Evolutionary conservation across 2,329 filamentous ascomycete species (phyloP).

Genomic region (Ophiostoma ulmi): DNA sequence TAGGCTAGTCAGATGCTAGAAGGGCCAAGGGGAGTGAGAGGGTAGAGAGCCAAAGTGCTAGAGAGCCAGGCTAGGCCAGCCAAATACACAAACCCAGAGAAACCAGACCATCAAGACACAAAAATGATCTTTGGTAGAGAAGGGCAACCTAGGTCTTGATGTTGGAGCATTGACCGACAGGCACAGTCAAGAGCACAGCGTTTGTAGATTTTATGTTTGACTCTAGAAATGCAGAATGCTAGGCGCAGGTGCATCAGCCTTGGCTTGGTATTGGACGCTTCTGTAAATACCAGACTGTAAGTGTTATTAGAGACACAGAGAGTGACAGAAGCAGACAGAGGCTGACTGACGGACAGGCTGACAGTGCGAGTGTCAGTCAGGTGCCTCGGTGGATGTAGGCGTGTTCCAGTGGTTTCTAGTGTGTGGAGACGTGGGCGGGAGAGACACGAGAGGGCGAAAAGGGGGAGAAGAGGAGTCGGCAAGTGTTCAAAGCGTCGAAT

Average conservation of each 20-base stretch:
- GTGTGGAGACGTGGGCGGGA: constrained; percentile 17
- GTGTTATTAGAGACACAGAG: neutral
- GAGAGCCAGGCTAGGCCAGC: neutral
- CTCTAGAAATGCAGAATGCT: neutral
- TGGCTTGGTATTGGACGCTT: neutral
- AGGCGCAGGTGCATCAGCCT: neutral
- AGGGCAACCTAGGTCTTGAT: neutral
- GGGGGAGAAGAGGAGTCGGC: constrained; percentile 13
- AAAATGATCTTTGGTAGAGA: neutral
- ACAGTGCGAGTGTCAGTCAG: neutral
- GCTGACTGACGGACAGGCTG: neutral
- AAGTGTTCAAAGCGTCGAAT: neutral
- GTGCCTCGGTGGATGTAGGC: neutral
- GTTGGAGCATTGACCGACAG: neutral
- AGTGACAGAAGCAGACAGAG: neutral
- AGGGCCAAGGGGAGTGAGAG: neutral
- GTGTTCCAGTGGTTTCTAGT: constrained; percentile 7
- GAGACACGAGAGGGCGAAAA: constrained; percentile 16
- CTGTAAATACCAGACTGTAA: neutral
- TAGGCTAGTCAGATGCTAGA: neutral
- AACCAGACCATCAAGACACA: neutral
- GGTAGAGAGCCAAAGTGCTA: neutral
- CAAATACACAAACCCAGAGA: neutral
- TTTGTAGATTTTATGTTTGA: neutral
- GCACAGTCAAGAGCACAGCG: neutral